phyloP scores from a whole-genome alignment of 2,329 filamentous ascomycete species.

The Xylaria sp. region DNA sequence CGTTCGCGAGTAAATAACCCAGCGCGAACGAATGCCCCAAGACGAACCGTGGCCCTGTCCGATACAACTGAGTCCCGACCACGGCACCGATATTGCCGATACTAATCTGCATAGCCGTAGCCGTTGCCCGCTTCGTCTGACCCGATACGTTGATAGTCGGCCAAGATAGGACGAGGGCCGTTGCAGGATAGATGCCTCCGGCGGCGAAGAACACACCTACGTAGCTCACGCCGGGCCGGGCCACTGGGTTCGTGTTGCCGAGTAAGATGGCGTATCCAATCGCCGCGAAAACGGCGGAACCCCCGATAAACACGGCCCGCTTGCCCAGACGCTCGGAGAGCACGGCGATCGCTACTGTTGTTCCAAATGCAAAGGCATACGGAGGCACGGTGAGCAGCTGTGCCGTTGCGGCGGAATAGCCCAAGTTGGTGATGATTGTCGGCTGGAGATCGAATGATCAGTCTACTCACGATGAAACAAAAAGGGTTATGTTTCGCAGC shows the following conservation, averaged over 20 bases:
- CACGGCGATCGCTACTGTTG: conserved; percentile 68
- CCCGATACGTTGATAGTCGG: conserved; percentile 77
- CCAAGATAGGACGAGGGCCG: conserved; percentile 73
- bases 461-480: conserved; percentile 17
- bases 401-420: conserved; percentile 63
- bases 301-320: conserved; percentile 73
- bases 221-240: conserved; percentile 68
- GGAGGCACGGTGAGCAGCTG: conserved; percentile 72
- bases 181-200: conserved; percentile 74
- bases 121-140: conserved; percentile 75
- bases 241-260: conserved; percentile 57
- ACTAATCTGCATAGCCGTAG: conserved; percentile 77
- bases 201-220: conserved; percentile 71
- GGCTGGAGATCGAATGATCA: conserved; percentile 48
- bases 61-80: conserved; percentile 76
- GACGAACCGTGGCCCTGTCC: conserved; percentile 70
- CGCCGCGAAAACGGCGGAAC: conserved; percentile 64
- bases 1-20: conserved; percentile 70
- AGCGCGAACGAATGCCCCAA: conserved; percentile 75
- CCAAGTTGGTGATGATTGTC: conserved; percentile 65
- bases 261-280: conserved; percentile 73
- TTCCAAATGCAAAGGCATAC: conserved; percentile 70
- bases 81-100: conserved; percentile 77
- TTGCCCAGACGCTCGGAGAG: conserved; percentile 67
- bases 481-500: not conserved